Base-by-base conservation (phyloP, 495 filamentous ascomycete species). In the Bryoglossum gracile region DNA sequence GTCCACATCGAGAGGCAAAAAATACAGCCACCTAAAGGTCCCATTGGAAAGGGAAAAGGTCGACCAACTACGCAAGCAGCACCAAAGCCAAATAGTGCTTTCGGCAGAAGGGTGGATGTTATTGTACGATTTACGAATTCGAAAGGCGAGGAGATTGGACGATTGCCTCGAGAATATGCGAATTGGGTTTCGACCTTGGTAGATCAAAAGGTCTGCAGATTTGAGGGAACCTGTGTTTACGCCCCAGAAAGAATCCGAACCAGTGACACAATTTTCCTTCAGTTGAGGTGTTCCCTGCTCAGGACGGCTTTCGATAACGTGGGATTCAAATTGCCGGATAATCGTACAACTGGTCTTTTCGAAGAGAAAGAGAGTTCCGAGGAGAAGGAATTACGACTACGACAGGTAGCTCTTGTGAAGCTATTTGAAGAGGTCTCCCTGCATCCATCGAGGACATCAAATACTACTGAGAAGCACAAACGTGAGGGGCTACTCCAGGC, bases 121-220 rank as follows among this genome's bases (percentile, higher is more conserved):
- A 74, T 98, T 40, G 94, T 96, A n/a, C 82, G 92, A 13, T 97
- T 98, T 62, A 95, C 86, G 2, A 94, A 89, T 58, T 60, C 68
- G 3, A 71, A 64, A 42, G 91, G 90, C 10, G 80, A 84, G 46
- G 92, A 98, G 60, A 70, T 98, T 34, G 92, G 94, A 13, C 72
- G 92, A 54, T 66, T 98, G n/a, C 84, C 88, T 18, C 86, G 87
- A 48, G 92, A 98, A 30, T 83, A 78, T 10, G 89, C 92, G n/a
- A 79, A 82, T 42, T 98, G 94, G 89, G 84, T 98, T 8, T 95
- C 90, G 16, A 83, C 89, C 0, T 65, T 98, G 52, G 81, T 98
- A 43, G 92, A 98, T 55, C 92, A 96, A 61, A 86, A 84, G 23
- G 76, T 96, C 11, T 95, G 89, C 66, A 76, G 68, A 10, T 91